Evolutionary conservation across 1,284 basidiomycete genomes (phyloP).

Genomic region (Amylostereum areolatum): DNA sequence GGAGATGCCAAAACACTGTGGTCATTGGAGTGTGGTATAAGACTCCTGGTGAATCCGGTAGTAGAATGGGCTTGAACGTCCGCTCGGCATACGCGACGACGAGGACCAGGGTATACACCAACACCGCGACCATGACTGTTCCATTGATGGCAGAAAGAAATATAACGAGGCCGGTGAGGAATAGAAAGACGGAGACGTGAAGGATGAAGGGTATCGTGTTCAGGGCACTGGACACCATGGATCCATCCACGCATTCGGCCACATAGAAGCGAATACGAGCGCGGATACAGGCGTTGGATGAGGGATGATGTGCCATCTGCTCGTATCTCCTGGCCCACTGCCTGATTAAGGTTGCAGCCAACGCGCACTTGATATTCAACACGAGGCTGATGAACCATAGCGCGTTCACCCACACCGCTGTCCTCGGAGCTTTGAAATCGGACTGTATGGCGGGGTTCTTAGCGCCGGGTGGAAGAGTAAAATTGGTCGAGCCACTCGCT

Average conservation of each 20-base stretch:
- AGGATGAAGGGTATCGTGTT: not conserved
- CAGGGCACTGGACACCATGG: not conserved
- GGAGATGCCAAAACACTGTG: too few relatives aligned
- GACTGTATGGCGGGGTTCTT: not conserved
- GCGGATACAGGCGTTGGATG: not conserved
- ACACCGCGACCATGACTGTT: too few relatives aligned
- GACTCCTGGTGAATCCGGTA: too few relatives aligned
- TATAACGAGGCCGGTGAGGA: not conserved
- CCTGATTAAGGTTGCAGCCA: not conserved
- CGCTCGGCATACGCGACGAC: too few relatives aligned
- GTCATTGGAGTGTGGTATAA: too few relatives aligned
- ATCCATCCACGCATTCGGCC: not conserved
- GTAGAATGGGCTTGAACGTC: too few relatives aligned
- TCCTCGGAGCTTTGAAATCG: not conserved
- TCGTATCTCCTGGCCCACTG: not conserved
- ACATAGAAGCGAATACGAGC: not conserved
- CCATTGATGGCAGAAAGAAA: not conserved
- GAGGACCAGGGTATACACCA: too few relatives aligned
- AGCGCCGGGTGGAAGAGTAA: not conserved
- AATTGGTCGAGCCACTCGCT: not conserved
- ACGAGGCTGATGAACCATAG: slow-evolving; percentile 1
- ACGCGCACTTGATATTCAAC: not conserved
- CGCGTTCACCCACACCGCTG: not conserved
- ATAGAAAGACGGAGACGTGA: not conserved
- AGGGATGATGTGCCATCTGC: not conserved